Conservation (phyloP, 805 yeast species). For the Dipodascus albidus region DNA sequence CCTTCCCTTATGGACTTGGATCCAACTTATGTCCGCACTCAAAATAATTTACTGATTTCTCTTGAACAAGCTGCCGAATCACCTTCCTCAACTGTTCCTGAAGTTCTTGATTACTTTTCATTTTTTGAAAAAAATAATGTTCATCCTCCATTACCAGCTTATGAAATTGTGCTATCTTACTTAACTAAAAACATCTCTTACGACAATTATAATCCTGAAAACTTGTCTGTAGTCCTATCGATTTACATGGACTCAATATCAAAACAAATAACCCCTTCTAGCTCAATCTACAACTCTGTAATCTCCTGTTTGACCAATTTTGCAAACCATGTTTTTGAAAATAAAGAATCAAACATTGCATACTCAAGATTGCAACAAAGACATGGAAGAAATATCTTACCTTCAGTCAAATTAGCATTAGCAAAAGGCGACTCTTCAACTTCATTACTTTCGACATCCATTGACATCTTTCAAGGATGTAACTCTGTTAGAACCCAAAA, state of each 20-base stretch:
- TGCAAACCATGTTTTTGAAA: constrained; percentile 8
- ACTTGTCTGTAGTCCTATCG: constrained; percentile 17
- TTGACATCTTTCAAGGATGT: constrained; percentile 23
- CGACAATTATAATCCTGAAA: constrained; percentile 8
- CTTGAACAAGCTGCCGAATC: neutral
- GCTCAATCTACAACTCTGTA: constrained; percentile 20
- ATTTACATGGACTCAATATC: constrained; percentile 20
- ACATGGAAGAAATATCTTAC: constrained; percentile 4
- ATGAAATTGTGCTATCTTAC: constrained; percentile 17
- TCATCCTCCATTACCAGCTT: constrained; percentile 14
- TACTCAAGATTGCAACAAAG: constrained; percentile 5
- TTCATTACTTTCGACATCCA: constrained; percentile 17
- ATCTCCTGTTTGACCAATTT: constrained; percentile 16
- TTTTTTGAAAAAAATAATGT: constrained; percentile 7
- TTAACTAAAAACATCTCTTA: constrained; percentile 8
- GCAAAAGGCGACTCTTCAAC: constrained; percentile 9
- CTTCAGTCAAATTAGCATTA: constrained; percentile 7
- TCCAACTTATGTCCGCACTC: neutral
- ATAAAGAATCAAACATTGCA: constrained; percentile 4
- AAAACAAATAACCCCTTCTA: constrained; percentile 16
- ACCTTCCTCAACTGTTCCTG: neutral
- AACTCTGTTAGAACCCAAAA: constrained; percentile 13
- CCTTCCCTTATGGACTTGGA: neutral
- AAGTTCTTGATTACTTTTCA: constrained; percentile 8
- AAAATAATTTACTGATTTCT: neutral